Evolutionary conservation across 164 flowering plant species (phyloP), one percentile per base, ranked within the genome.

Genomic region (Aristolochia contorta): DNA sequence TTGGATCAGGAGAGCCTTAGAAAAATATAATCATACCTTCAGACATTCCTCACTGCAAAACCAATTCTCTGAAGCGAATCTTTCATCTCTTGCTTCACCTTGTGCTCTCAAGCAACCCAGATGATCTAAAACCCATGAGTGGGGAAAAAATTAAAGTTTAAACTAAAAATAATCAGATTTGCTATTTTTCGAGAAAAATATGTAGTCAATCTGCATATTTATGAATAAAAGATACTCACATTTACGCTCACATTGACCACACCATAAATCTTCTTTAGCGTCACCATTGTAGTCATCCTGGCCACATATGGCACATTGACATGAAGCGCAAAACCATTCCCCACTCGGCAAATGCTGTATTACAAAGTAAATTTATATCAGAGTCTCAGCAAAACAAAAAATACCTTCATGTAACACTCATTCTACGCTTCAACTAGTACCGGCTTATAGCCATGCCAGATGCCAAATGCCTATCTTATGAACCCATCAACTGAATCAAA

Each of bases 121-220:
- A 60, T 92, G 98, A 81, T 80, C 98, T 92, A 61, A 71, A 75
- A n/a, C n/a, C n/a, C n/a, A n/a, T n/a, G n/a, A n/a, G n/a, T n/a
- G n/a, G n/a, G n/a, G n/a, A n/a, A n/a, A n/a, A n/a, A n/a, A n/a
- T n/a, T n/a, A n/a, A n/a, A n/a, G n/a, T n/a, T n/a, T n/a, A n/a
- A n/a, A n/a, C n/a, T n/a, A n/a, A n/a, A n/a, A 20, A 53, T 15
- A 12, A 22, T 20, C 21, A 65, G 54, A 20, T 16, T 18, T 49
- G 33, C n/a, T n/a, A 50, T 47, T 20, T 30, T 20, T 32, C 12
- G n/a, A 14, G 47, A 6, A 24, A 47, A n/a, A 23, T 24, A 15
- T 12, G 25, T 49, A 4, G 25, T 49, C 5, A 41, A 15, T 1
- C 16, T 10, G 18, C 21, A 16, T 2, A 5, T 13, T n/a, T n/a